Percentiles rank a stretch among this genome's conserved stretches.
Evolutionary conservation across 306 rosid genomes (phyloP).

Genomic region (Gillenia trifoliata): DNA sequence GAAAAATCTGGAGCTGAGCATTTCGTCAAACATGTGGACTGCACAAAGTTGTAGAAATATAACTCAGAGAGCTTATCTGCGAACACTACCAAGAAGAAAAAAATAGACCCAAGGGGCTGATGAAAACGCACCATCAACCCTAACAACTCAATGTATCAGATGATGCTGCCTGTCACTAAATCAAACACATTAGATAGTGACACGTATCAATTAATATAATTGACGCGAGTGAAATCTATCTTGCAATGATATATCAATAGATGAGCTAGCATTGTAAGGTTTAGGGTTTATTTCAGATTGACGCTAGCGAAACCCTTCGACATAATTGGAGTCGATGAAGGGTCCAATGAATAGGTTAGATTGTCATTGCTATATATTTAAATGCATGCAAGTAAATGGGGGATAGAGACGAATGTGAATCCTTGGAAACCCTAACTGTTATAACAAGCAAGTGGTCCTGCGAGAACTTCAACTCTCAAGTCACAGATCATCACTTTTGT

Average conservation of each 20-base stretch:
- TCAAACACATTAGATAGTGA: no score
- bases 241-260: neutral
- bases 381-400: neutral
- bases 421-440: neutral
- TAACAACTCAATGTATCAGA: no score
- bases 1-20: no score
- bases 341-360: neutral
- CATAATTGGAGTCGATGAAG: neutral
- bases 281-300: neutral
- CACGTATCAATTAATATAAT: no score
- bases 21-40: no score
- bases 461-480: neutral
- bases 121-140: no score
- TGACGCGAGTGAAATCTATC: neutral
- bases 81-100: no score
- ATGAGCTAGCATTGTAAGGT: neutral
- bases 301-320: neutral
- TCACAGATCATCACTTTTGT: neutral
- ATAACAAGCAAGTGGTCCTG: neutral
- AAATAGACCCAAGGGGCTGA: no score
- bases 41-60: no score
- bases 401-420: neutral
- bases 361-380: neutral
- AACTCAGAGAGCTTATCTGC: no score
- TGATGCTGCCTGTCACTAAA: no score